phyloP scores from a whole-genome alignment of 345 rosid genomes.

The Heritiera fomes region DNA sequence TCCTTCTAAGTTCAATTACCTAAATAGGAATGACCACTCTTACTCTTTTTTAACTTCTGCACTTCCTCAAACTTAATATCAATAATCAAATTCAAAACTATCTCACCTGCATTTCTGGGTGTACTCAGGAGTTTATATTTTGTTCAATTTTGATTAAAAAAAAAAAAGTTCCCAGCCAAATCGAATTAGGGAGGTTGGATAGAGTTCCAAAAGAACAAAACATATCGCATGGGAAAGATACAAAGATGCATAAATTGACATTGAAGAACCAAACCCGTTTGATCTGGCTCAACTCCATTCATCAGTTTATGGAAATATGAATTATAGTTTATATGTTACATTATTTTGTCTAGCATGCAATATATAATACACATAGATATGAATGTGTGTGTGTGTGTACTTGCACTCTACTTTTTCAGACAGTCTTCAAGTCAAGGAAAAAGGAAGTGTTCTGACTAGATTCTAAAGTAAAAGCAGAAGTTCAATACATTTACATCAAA shows the following conservation, averaged over 20 bases:
- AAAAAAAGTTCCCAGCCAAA: not conserved
- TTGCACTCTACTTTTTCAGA: not conserved
- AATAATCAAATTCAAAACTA: not conserved
- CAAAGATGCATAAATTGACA: not conserved
- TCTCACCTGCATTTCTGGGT: not conserved
- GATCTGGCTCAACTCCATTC: not conserved
- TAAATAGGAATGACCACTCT: not conserved
- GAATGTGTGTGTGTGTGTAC: not conserved
- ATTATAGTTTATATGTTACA: too few relatives aligned
- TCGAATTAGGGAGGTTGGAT: not conserved
- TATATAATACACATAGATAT: not conserved
- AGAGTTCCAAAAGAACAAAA: too few relatives aligned
- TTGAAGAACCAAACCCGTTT: not conserved
- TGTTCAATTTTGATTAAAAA: not conserved
- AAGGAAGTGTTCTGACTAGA: not conserved
- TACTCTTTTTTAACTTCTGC: slow-evolving; percentile 5
- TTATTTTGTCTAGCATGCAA: not conserved
- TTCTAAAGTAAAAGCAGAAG: not conserved
- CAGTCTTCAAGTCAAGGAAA: not conserved
- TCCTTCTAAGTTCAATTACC: not conserved
- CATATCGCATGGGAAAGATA: not conserved
- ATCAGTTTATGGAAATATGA: not conserved
- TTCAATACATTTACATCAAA: not conserved
- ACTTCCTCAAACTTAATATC: slow-evolving; percentile 7
- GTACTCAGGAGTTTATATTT: not conserved